A percentile compares a stretch with the other conserved stretches of the same genome.
Conservation (phyloP, 495 filamentous ascomycete genomes). For the Cercophora samala region DNA sequence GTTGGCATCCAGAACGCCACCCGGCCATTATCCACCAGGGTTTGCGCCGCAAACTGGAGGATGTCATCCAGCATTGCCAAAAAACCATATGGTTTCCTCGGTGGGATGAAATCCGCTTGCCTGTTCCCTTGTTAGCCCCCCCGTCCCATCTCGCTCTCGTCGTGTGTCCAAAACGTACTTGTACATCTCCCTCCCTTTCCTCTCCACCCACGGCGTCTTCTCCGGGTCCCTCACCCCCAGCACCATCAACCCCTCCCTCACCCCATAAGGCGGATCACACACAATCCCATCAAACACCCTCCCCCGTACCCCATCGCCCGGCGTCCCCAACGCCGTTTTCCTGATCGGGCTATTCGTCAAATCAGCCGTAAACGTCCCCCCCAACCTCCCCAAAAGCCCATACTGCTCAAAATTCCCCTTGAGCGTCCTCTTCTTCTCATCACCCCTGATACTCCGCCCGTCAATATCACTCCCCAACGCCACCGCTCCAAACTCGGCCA, state of each 20-base stretch:
- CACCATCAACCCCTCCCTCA: constrained; percentile 86
- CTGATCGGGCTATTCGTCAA: constrained; percentile 83
- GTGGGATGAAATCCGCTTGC: constrained; percentile 74
- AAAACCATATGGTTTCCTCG: constrained; percentile 89
- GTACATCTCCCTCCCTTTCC: constrained; percentile 69
- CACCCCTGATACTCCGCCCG: constrained; percentile 75
- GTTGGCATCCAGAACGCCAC: constrained; percentile 98
- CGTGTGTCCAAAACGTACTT: constrained; percentile 46
- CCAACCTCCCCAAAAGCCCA: constrained; percentile 56
- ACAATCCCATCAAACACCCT: constrained; percentile 82
- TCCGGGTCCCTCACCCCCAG: constrained; percentile 68
- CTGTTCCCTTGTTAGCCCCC: constrained; percentile 37
- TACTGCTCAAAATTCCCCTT: constrained; percentile 84
- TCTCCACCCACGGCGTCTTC: constrained; percentile 58
- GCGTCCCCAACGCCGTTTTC: constrained; percentile 21
- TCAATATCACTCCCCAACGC: constrained; percentile 90
- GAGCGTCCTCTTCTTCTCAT: constrained; percentile 52
- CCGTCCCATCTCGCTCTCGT: background rate
- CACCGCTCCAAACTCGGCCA: constrained; percentile 81
- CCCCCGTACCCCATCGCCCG: constrained; percentile 30
- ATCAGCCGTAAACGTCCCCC: constrained; percentile 80
- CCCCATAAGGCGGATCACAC: constrained; percentile 98
- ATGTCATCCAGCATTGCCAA: constrained; percentile 85
- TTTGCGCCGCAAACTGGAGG: constrained; percentile 70
- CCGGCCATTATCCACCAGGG: constrained; percentile 78